Conservation (phyloP, 1,284 basidiomycete genomes). For the Malassezia sympodialis region DNA sequence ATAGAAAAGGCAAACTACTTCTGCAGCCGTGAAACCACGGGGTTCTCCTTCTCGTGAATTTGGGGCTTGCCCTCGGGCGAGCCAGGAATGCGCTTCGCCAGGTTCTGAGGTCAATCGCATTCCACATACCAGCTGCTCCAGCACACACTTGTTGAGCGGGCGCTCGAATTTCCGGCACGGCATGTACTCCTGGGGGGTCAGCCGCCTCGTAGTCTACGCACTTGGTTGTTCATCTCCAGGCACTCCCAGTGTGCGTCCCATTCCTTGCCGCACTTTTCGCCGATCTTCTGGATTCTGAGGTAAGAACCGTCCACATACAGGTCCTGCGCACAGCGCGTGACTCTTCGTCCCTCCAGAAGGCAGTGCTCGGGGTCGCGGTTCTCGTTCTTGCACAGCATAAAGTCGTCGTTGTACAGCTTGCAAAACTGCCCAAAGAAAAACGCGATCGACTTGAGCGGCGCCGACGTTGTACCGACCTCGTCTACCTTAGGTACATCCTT, state of each 20-base stretch:
- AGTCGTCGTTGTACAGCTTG: slow-evolving; percentile 98
- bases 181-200: slow-evolving; percentile 65
- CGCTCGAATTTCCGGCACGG: slow-evolving; percentile 82
- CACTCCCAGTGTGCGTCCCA: slow-evolving; percentile 93
- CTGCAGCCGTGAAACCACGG: slow-evolving; percentile 51
- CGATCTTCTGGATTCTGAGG: slow-evolving; percentile 75
- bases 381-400: slow-evolving; percentile 97
- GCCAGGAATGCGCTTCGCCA: slow-evolving; percentile 85
- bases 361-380: slow-evolving; percentile 81
- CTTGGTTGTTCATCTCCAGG: slow-evolving; percentile 90
- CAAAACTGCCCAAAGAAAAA: slow-evolving; percentile 96
- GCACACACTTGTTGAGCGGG: slow-evolving; percentile 85
- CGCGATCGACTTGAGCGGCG: slow-evolving; percentile 85
- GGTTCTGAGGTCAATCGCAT: slow-evolving; percentile 56
- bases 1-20: slow-evolving; percentile 10
- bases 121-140: slow-evolving; percentile 65
- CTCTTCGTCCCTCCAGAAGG: slow-evolving; percentile 85
- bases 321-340: slow-evolving; percentile 89
- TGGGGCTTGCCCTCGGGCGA: slow-evolving; percentile 71
- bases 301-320: slow-evolving; percentile 56
- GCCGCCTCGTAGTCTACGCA: slow-evolving; percentile 46
- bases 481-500: slow-evolving; percentile 61
- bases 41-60: slow-evolving; percentile 80
- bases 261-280: slow-evolving; percentile 77
- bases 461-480: slow-evolving; percentile 84